These are phyloP conservation scores for Hemileccinum impolitum DNA, from an alignment of 768 basidiomycete species.

Conservation along the genomic window DNA sequence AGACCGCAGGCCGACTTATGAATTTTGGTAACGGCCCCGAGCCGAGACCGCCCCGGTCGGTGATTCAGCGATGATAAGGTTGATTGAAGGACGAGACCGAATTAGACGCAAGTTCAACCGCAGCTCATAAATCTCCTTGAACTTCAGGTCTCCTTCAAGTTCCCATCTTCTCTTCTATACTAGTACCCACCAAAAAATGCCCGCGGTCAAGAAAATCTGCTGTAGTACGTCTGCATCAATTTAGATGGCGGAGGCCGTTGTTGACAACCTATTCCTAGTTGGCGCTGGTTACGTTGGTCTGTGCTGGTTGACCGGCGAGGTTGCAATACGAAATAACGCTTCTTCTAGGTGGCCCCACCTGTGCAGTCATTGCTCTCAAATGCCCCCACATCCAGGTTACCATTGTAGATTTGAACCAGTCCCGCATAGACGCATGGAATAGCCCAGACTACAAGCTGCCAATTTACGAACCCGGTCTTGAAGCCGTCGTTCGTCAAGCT, in stretches of 20 bases:
- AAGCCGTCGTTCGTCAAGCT: conserved; percentile 80
- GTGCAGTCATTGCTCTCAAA: conserved; percentile 90
- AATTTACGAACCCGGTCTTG: conserved; percentile 97
- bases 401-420: conserved; percentile 96
- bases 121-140: no score
- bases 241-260: not conserved
- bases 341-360: conserved; percentile 82
- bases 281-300: conserved; percentile 92
- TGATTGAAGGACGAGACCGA: not conserved
- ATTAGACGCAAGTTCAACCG: not conserved
- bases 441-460: conserved; percentile 78
- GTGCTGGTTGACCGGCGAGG: conserved; percentile 21
- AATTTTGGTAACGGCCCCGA: not conserved
- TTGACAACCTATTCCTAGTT: conserved; percentile 41
- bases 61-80: not conserved
- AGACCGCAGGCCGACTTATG: not conserved
- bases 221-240: conserved; percentile 61
- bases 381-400: conserved; percentile 93
- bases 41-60: not conserved
- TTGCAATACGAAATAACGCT: conserved; percentile 7
- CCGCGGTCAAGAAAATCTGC: conserved; percentile 77
- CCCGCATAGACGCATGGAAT: conserved; percentile 97
- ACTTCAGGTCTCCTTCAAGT: not conserved
- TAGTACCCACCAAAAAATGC: conserved; percentile 15
- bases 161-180: not conserved